phyloP scores from a whole-genome alignment of 2,329 filamentous ascomycete genomes.

The Diaporthe nobilis region DNA sequence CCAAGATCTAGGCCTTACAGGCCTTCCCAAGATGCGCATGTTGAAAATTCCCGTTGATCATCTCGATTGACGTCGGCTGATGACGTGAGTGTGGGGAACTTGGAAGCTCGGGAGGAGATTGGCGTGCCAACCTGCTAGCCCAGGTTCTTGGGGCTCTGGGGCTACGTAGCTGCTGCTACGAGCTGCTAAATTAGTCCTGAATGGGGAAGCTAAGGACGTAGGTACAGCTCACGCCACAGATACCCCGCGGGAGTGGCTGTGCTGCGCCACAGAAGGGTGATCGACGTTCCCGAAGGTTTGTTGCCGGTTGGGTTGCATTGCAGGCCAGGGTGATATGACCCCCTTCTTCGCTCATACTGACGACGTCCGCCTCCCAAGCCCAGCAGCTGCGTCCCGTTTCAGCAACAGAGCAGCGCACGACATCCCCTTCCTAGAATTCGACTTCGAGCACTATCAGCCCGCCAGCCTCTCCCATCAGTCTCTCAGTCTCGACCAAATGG shows the following conservation, averaged over 20 bases:
- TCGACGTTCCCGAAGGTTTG: conserved; percentile 31
- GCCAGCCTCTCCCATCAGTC: not conserved
- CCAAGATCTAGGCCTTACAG: conserved; percentile 4
- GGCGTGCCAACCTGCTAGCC: not conserved
- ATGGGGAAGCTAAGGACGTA: too few species aligned
- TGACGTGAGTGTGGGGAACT: conserved; percentile 22
- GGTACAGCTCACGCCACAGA: conserved; percentile 5
- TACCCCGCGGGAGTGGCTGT: conserved; percentile 15
- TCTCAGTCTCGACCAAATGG: not conserved
- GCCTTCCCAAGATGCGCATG: not conserved
- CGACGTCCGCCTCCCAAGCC: not conserved
- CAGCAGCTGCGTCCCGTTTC: conserved; percentile 10
- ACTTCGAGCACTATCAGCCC: too few species aligned
- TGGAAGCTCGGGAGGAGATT: not conserved
- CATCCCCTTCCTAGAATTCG: not conserved
- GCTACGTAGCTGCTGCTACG: not conserved
- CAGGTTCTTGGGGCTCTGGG: not conserved
- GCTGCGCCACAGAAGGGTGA: conserved; percentile 11
- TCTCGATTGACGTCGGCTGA: conserved; percentile 31
- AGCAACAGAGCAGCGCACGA: not conserved
- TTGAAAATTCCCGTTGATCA: conserved; percentile 12
- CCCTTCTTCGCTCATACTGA: conserved; percentile 15
- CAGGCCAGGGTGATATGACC: conserved; percentile 12
- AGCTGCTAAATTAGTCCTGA: too few species aligned
- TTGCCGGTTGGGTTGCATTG: conserved; percentile 29